Evolutionary conservation across 225 moss, liverwort and hornwort species (phyloP), one percentile per base, ranked within the genome.

Genomic region (Anthoceros angustus): DNA sequence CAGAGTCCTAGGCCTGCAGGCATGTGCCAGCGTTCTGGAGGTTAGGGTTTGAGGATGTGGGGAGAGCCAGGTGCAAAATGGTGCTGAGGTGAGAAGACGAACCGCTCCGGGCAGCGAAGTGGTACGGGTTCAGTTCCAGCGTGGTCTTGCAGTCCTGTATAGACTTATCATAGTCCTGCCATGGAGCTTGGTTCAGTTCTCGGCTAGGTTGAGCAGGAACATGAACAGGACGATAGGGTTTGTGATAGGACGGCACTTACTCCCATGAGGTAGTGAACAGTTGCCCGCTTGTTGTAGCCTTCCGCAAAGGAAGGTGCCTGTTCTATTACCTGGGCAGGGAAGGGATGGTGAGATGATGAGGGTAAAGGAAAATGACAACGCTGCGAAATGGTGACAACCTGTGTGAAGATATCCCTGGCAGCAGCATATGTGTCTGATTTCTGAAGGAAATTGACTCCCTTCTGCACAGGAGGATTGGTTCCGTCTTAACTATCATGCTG

Each of bases 251-350:
- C 23, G n/a, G 12, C 12, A 63, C 68, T 42, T 72, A 78, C 83
- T 75, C 80, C 77, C 16, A 83, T 70, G 63, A 83, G 72, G 68
- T 83, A 80, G 67, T 83, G 72, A 40, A 80, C 83, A 69, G 83
- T 83, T 66, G 83, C 83, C 62, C 78, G 83, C 67, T 83, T 83
- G 68, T 83, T 83, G 64, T 80, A 80, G 8, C 83, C 83, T 74
- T 83, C 80, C 46, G 83, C 83, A 69, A 83, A 80, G 50, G 77
- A 73, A 23, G 83, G 83, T 65, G 72, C 75, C 64, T 77, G 71
- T 43, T 70, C 71, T 70, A 80, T 71, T 42, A 83, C 77, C 80
- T 83, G 39, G 16, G 4, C 38, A 39, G 2, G 65, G 4, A 32
- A 14, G 41, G 38, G 20, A 40, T 25, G 12, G 10, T 12, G 11